Percentiles rank a stretch among this genome's conserved stretches.
Evolutionary conservation across 257 asterid species (phyloP).

Genomic region (Buddleja alternifolia): DNA sequence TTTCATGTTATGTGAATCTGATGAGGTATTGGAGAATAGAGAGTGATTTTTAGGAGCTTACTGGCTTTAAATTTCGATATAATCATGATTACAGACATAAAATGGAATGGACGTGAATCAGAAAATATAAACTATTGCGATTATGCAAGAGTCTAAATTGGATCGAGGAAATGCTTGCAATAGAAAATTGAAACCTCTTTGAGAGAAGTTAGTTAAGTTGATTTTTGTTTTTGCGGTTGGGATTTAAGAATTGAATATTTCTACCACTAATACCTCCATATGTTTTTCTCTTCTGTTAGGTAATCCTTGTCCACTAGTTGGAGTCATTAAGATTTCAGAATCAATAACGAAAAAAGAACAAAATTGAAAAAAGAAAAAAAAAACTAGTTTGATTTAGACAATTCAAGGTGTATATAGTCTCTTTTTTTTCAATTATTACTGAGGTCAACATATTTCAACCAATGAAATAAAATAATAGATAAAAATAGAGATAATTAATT

Average conservation of each 20-base stretch:
- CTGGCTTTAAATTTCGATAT: no score
- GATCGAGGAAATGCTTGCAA: slow-evolving; percentile 36
- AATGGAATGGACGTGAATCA: no score
- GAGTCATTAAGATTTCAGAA: no score
- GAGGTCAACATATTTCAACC: not conserved
- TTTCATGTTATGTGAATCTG: not conserved
- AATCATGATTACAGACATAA: no score
- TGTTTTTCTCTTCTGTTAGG: slow-evolving; percentile 21
- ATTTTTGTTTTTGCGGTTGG: slow-evolving; percentile 34
- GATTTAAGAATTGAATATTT: slow-evolving; percentile 41
- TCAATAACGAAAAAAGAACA: not conserved
- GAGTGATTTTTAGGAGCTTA: no score
- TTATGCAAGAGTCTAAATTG: no score
- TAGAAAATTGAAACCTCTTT: slow-evolving; percentile 34
- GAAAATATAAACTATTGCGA: no score
- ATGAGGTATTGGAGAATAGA: no score
- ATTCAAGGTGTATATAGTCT: not conserved
- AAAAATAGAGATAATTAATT: no score
- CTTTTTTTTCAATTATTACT: not conserved
- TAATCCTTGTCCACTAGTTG: not conserved
- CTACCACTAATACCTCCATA: slow-evolving; percentile 30
- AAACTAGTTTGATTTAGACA: not conserved
- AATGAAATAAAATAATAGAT: no score
- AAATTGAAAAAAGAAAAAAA: not conserved
- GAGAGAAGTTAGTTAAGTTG: not conserved